These are phyloP conservation scores for Skeletonema potamos DNA, from an alignment of 108 stramenopile species.

Conservation along the genomic window DNA sequence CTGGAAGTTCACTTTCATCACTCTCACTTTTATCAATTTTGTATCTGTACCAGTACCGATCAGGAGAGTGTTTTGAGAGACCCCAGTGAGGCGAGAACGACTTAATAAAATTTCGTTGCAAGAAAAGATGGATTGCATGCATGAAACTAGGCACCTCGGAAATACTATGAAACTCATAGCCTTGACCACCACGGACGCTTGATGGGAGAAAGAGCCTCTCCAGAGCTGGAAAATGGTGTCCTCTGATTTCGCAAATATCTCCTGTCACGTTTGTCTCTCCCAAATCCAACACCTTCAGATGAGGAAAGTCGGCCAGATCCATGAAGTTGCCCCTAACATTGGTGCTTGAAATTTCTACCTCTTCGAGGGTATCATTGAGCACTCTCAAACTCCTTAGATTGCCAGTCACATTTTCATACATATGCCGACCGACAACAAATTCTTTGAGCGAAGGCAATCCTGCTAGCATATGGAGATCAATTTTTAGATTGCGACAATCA, in stretches of 20 bases:
- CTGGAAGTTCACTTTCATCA: too few relatives aligned
- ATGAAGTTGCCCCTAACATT: not conserved
- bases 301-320: constrained; percentile 15
- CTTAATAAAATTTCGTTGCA: too few relatives aligned
- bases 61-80: not conserved
- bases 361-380: not conserved
- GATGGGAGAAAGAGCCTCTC: not conserved
- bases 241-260: not conserved
- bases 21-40: too few relatives aligned
- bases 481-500: not conserved
- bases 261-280: not conserved
- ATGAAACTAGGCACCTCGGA: not conserved
- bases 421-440: not conserved
- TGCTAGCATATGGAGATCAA: not conserved
- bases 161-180: not conserved
- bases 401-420: not conserved
- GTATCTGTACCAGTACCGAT: not conserved
- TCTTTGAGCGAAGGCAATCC: not conserved
- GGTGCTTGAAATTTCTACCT: not conserved
- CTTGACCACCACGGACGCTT: not conserved
- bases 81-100: too few relatives aligned
- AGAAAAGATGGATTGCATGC: too few relatives aligned
- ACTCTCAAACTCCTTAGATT: not conserved
- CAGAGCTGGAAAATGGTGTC: not conserved
- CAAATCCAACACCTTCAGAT: constrained; percentile 5